Evolutionary conservation across 192 early-diverging fungal genomes (phyloP).

Genomic region (Backusella psychrophila): DNA sequence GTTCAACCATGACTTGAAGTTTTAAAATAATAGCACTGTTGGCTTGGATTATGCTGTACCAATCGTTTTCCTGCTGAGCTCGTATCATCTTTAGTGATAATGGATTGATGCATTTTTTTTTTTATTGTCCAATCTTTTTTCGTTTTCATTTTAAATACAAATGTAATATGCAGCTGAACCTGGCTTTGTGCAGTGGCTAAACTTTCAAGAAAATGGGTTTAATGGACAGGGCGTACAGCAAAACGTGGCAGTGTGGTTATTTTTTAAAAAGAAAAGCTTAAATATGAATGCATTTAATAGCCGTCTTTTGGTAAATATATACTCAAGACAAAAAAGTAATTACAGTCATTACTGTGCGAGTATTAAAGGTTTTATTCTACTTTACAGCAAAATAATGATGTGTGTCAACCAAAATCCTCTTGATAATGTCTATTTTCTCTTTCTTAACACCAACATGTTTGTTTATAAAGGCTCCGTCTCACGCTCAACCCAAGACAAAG

Average conservation of each 20-base stretch:
- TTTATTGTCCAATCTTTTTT: background rate
- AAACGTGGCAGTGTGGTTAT: background rate
- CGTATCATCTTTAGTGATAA: too few relatives aligned
- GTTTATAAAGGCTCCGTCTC: constrained; percentile 63
- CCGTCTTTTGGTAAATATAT: background rate
- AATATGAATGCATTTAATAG: too few relatives aligned
- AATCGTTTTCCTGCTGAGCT: too few relatives aligned
- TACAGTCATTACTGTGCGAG: background rate
- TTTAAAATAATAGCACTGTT: background rate
- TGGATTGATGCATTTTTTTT: background rate
- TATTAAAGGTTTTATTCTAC: background rate
- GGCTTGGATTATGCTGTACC: too few relatives aligned
- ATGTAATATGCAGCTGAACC: background rate
- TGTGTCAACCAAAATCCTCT: background rate
- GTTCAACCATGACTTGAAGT: background rate
- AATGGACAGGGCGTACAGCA: background rate
- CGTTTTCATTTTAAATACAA: background rate
- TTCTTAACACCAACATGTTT: background rate
- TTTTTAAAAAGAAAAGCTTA: too few relatives aligned
- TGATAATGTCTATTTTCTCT: background rate
- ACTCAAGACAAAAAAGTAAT: background rate
- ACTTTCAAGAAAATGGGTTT: background rate
- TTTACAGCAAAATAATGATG: background rate
- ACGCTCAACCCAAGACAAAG: constrained; percentile 76
- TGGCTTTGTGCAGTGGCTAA: background rate